These are phyloP conservation scores for Phytophthora uliginosa DNA, from an alignment of 352 stramenopile genomes.

Conservation along the genomic window DNA sequence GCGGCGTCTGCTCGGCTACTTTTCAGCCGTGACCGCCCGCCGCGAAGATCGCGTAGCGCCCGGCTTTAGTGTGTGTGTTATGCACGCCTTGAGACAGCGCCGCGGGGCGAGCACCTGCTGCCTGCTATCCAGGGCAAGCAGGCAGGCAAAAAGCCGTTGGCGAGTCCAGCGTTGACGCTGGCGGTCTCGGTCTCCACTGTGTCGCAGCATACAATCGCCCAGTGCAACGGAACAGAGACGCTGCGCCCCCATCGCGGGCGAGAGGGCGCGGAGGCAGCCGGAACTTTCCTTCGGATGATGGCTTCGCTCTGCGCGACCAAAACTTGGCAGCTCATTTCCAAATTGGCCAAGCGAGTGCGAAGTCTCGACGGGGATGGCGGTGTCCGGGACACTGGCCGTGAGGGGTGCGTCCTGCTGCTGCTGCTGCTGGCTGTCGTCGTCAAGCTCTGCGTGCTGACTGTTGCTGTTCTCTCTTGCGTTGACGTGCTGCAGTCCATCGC, in stretches of 20 bases:
- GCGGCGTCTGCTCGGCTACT: not conserved
- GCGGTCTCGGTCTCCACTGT: not conserved
- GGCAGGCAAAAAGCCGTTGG: not conserved
- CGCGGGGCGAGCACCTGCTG: not conserved
- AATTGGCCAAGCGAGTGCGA: conserved; percentile 44
- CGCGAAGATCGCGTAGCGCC: not conserved
- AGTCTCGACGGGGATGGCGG: conserved; percentile 45
- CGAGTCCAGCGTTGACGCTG: not conserved
- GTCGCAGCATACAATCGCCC: conserved; percentile 2
- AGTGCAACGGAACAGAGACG: not conserved
- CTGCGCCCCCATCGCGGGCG: not conserved
- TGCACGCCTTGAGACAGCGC: not conserved
- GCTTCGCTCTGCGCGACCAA: conserved; percentile 4
- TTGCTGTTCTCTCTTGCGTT: not conserved
- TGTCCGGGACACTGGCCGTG: conserved; percentile 56
- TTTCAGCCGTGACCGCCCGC: conserved; percentile 1
- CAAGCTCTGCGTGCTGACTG: not conserved
- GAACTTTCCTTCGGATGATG: conserved; percentile 15
- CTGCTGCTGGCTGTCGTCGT: not conserved
- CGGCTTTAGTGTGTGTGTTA: too few relatives aligned
- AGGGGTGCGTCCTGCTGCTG: conserved; percentile 33
- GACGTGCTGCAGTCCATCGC: conserved; percentile 38
- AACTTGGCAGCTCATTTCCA: conserved; percentile 41
- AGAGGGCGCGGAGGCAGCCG: conserved; percentile 4
- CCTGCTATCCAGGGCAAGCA: not conserved